Percentiles rank a stretch among this genome's conserved stretches.
Evolutionary conservation across 2,329 filamentous ascomycete genomes (phyloP).

Genomic region (Talaromyces marneffei): DNA sequence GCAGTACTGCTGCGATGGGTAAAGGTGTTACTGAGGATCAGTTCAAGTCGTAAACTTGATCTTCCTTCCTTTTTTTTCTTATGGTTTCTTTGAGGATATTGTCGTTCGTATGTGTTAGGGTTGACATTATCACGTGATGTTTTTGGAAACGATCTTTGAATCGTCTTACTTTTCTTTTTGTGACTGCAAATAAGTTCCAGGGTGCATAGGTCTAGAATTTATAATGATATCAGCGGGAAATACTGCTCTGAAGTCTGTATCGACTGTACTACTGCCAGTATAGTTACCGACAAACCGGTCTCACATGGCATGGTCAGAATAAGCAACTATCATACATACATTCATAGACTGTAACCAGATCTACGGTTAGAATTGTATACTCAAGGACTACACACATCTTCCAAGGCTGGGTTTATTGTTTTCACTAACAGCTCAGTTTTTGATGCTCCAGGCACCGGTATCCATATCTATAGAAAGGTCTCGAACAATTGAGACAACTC

Average conservation of each 20-base stretch:
- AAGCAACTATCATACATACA: too few relatives aligned
- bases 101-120: not conserved
- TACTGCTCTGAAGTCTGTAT: too few relatives aligned
- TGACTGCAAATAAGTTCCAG: not conserved
- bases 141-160: not conserved
- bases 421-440: too few relatives aligned
- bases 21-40: conserved; percentile 97
- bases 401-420: too few relatives aligned
- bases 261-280: too few relatives aligned
- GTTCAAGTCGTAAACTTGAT: conserved; percentile 56
- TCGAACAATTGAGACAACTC: not conserved
- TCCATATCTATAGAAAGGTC: not conserved
- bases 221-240: not conserved
- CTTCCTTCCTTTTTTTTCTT: not conserved
- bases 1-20: conserved; percentile 90
- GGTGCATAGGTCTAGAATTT: not conserved
- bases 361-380: too few relatives aligned
- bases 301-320: too few relatives aligned
- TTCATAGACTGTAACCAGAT: too few relatives aligned
- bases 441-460: too few relatives aligned
- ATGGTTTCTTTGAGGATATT: not conserved
- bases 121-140: conserved; percentile 8
- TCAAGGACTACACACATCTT: too few relatives aligned
- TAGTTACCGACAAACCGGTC: too few relatives aligned
- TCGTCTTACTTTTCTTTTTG: not conserved